These are phyloP conservation scores for Coemansia aciculifera DNA, from an alignment of 192 early-diverging fungal species.

Conservation along the genomic window DNA sequence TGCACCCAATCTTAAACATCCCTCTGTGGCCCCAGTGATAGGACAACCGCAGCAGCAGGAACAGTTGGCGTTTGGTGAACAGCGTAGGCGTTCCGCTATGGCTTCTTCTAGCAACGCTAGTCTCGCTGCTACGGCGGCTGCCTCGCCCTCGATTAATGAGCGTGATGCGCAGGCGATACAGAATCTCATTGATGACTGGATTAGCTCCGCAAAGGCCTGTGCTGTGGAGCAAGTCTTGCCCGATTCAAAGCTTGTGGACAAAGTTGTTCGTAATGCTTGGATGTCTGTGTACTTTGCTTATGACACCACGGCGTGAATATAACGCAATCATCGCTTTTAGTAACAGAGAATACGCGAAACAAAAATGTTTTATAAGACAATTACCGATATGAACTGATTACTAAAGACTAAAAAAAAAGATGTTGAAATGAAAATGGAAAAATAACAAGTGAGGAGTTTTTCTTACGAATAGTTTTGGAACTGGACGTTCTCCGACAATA, in stretches of 20 bases:
- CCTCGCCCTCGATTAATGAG: slow-evolving; percentile 25
- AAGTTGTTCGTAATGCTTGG: slow-evolving; percentile 32
- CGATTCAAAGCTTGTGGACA: slow-evolving; percentile 16
- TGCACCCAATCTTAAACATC: slow-evolving; percentile 16
- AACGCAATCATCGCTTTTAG: background rate
- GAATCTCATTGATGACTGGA: slow-evolving; percentile 48
- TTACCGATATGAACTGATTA: slow-evolving; percentile 3
- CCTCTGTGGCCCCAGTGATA: slow-evolving; percentile 1
- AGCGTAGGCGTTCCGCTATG: slow-evolving; percentile 6
- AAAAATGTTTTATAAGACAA: background rate
- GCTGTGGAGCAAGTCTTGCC: slow-evolving; percentile 20
- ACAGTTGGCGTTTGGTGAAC: slow-evolving; percentile 13
- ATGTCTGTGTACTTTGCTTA: slow-evolving; percentile 31
- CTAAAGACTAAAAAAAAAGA: background rate
- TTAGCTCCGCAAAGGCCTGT: slow-evolving; percentile 32
- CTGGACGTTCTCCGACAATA: slow-evolving; percentile 32
- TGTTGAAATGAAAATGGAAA: slow-evolving; percentile 11
- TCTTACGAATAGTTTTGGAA: slow-evolving; percentile 30
- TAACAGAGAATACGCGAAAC: slow-evolving; percentile 1
- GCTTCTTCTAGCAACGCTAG: background rate
- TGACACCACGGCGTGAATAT: background rate
- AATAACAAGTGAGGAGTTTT: background rate
- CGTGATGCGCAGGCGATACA: slow-evolving; percentile 32
- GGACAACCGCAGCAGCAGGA: slow-evolving; percentile 1
- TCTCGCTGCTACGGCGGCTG: background rate